Base-by-base conservation (phyloP, 2,329 filamentous ascomycete species). In the Annulohypoxylon truncatum region DNA sequence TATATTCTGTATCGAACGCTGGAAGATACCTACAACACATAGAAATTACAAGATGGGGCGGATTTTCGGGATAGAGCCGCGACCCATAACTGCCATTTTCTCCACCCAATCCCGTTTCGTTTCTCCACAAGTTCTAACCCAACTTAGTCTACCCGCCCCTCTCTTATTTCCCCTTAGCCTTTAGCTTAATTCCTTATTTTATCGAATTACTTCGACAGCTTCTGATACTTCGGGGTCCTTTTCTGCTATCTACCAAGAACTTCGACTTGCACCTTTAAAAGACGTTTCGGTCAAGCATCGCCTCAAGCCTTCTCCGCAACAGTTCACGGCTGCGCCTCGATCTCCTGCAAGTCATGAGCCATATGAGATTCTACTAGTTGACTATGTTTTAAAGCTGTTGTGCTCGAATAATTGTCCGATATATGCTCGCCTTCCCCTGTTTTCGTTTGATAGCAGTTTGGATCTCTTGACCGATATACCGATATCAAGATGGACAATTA, bases 401-500 rank as follows among this genome's bases (percentile, higher is more conserved):
- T 50, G 26, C 13, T 28, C 12, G 20, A 52, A 51, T 29, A 52
- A 20, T 54, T 22, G 38, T 51, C 20, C 31, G 18, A 61, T 62
- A 62, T 13, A 56, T 67, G 46, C 31, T 40, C 24, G 42, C 13
- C 18, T 61, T 56, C 20, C 22, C 12, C 35, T 47, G 10, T 48
- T 61, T 55, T 26, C 13, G 6, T 20, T 31, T 5, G 38, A 40
- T 33, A 18, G 29, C 40, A 51, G 26, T 53, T 51, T 24, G 26
- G 9, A 29, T 44, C 18, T 52, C 29, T 51, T 44, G 50, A 53
- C 35, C 35, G 35, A 35, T 50, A 42, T 38, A 40, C 44, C 7
- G 26, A 35, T 50, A 42, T 38, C 57, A 71, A 66, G 31, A 88
- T 89, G 86, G 86, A 89, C 74, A 84, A 88, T 71, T 88, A 87